Conservation (phyloP, 2,329 filamentous ascomycete species). For the Pseudophaeomoniella oleicola region DNA sequence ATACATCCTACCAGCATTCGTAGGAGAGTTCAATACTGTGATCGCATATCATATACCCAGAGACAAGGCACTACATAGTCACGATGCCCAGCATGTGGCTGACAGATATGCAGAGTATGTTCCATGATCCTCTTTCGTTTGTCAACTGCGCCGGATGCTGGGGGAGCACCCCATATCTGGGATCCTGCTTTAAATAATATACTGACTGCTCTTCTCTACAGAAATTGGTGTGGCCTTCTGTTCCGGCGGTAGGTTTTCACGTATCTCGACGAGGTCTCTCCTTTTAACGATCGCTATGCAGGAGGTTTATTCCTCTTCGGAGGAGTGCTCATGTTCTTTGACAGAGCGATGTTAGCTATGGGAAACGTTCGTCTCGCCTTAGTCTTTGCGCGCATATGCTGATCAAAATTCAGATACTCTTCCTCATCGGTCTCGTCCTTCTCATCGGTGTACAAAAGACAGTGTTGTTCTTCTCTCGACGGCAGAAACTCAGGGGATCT, state of each 20-base stretch:
- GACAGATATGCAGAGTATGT: slow-evolving; percentile 84
- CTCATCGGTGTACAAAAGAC: slow-evolving; percentile 92
- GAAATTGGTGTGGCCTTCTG: slow-evolving; percentile 97
- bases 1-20: no score
- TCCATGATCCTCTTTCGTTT: not conserved
- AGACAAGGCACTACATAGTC: no score
- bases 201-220: slow-evolving; percentile 26
- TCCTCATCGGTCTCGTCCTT: slow-evolving; percentile 88
- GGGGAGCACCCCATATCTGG: not conserved
- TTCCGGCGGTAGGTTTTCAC: slow-evolving; percentile 87
- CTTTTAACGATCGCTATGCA: slow-evolving; percentile 33
- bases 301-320: slow-evolving; percentile 90
- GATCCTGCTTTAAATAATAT: slow-evolving; percentile 1
- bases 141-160: not conserved
- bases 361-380: slow-evolving; percentile 13
- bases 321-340: slow-evolving; percentile 94
- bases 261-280: no score
- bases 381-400: slow-evolving; percentile 6
- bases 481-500: slow-evolving; percentile 84
- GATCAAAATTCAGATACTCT: slow-evolving; percentile 58
- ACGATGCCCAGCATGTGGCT: slow-evolving; percentile 89
- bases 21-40: no score
- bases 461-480: slow-evolving; percentile 81
- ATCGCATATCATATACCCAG: no score
- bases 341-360: slow-evolving; percentile 86